Conservation (phyloP, 306 rosid species). For the Astragalus membranaceus region DNA sequence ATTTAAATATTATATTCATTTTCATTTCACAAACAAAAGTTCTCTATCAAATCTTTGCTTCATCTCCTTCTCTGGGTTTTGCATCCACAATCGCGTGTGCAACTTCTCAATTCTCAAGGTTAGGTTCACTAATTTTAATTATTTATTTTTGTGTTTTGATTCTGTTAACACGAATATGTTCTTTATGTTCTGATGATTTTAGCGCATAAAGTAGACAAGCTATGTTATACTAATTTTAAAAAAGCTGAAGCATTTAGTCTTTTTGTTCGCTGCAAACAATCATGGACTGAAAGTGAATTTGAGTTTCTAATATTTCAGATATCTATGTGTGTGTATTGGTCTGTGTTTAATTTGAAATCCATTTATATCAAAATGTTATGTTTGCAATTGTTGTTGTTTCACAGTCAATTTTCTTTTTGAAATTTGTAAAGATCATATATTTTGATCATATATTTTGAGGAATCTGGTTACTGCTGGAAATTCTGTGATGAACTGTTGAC, state of each 20-base stretch:
- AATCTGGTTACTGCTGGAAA: background rate
- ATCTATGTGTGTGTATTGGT: background rate
- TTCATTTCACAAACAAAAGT: background rate
- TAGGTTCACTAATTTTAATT: background rate
- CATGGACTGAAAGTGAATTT: background rate
- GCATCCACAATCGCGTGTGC: background rate
- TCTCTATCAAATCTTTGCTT: background rate
- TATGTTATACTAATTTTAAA: too few species aligned
- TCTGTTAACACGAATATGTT: background rate
- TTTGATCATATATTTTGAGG: background rate
- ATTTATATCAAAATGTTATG: background rate
- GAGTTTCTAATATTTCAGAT: background rate
- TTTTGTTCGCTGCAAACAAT: background rate
- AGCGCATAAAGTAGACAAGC: too few species aligned
- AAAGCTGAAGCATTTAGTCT: background rate
- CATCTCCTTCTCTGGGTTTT: background rate
- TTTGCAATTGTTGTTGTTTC: background rate
- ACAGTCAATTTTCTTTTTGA: background rate
- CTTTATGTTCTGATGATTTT: too few species aligned
- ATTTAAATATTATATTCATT: background rate
- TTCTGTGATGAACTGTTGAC: background rate
- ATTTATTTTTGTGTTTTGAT: background rate
- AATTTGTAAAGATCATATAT: background rate
- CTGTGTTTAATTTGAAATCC: background rate
- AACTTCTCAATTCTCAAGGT: slow-evolving; percentile 16